A percentile compares a stretch with the other conserved stretches of the same genome.
Conservation (phyloP, 257 asterid species). For the Penstemon newberryi region DNA sequence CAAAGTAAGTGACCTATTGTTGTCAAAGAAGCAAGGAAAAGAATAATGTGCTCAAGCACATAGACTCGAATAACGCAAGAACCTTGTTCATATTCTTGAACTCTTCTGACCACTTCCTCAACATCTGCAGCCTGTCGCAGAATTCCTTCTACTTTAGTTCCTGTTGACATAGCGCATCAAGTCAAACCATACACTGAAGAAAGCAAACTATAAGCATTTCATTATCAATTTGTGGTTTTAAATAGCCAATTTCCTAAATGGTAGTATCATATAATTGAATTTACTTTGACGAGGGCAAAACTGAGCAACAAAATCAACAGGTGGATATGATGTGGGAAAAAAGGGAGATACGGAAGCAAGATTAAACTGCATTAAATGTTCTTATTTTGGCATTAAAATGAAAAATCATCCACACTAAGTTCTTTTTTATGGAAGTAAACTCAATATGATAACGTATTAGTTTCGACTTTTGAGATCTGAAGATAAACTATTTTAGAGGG, state of each 20-base stretch:
- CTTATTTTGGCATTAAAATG: not conserved
- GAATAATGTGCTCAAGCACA: conserved; percentile 4
- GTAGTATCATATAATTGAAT: conserved; percentile 10
- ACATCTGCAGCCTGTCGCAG: conserved; percentile 87
- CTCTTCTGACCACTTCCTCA: conserved; percentile 85
- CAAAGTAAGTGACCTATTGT: conserved; percentile 18
- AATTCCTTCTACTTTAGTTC: conserved; percentile 78
- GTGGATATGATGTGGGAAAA: conserved; percentile 6
- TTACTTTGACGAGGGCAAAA: conserved; percentile 12
- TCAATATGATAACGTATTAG: not conserved
- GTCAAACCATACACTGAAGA: conserved; percentile 25
- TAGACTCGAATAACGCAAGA: conserved; percentile 19
- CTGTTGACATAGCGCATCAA: conserved; percentile 38
- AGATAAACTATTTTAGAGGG: conserved; percentile 22
- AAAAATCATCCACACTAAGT: conserved; percentile 5
- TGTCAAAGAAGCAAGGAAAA: conserved; percentile 9
- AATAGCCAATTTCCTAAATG: not conserved
- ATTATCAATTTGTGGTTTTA: not conserved
- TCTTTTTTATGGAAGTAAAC: conserved; percentile 1
- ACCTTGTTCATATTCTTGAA: conserved; percentile 91
- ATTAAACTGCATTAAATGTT: conserved; percentile 1
- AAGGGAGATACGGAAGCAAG: not conserved
- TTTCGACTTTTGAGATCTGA: conserved; percentile 14
- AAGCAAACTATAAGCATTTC: conserved; percentile 20
- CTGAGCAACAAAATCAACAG: conserved; percentile 18